Evolutionary conservation across 306 rosid species (phyloP).

Genomic region (Gleditsia sinensis): DNA sequence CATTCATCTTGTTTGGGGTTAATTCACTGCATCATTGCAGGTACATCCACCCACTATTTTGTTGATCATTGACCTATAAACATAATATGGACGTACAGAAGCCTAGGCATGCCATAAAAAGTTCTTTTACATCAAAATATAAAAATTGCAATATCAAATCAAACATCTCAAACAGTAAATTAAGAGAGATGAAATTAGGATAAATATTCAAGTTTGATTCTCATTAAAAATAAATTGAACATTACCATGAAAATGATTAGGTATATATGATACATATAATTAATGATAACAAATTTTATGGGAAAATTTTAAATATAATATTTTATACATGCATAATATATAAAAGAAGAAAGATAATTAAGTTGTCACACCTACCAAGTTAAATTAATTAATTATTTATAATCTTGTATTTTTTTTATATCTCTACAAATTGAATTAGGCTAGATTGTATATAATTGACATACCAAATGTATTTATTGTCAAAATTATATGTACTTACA

Average conservation of each 20-base stretch:
- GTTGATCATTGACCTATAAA: background rate
- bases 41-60: background rate
- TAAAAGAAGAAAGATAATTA: constrained; percentile 3
- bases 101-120: background rate
- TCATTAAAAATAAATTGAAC: no score
- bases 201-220: background rate
- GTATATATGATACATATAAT: background rate
- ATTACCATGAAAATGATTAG: background rate
- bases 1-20: background rate
- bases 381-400: no score
- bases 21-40: background rate
- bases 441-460: no score
- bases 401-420: no score
- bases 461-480: background rate
- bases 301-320: background rate
- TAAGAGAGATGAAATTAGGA: background rate
- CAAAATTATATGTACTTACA: background rate
- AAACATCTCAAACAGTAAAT: background rate
- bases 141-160: background rate
- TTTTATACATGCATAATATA: background rate
- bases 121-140: background rate
- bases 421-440: no score
- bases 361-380: background rate
- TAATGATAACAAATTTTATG: background rate
- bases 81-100: background rate